Evolutionary conservation across 805 yeast genomes (phyloP), one percentile per base, ranked within the genome.

Genomic region (Schizosaccharomyces pombe): DNA sequence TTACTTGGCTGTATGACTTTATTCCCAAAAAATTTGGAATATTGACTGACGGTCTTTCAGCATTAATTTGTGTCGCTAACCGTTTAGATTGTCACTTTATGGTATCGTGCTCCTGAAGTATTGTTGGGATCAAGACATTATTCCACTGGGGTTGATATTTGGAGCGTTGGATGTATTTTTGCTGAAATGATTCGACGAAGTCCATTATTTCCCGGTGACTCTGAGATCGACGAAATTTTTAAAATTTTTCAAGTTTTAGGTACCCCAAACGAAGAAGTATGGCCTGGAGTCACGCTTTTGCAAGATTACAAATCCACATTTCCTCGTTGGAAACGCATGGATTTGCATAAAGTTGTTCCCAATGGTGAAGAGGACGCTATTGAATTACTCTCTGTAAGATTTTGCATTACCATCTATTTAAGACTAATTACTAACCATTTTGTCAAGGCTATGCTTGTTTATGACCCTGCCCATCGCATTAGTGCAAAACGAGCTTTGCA

Each of bases 71-170:
- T 40, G 8, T 19, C 8, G 19, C 47, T 8, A 11, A 8, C 47
- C 24, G 19, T n/a, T 19, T 14, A 49, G 53, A 49, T 49, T 52
- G 98, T 91, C 52, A 91, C 98, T 0, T 71, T 91, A 60, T 91
- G 98, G 98, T 91, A 91, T 67, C 74, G 98, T 60, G 85, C 96
- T 0, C 98, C 98, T 2, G 98, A 91, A 68, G 85, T 91, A 56
- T 71, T 91, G 57, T 75, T 91, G 59, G 98, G 98, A 12, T 95
- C 96, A 2, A 84, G 93, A 60, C 96, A 91, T 63, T 91, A 91
- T 67, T 85, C 95, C 34, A 91, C 97, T 0, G 96, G 97, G 19
- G 95, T 91, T 54, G 98, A 91, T 66, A 86, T 91, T 82, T 91
- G 98, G 98, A 85, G 95, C 9, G 83, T 89, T 57, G 98, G 98